Base-by-base conservation (phyloP, 805 yeast genomes). In the Kodamaea kaohsiungensis region DNA sequence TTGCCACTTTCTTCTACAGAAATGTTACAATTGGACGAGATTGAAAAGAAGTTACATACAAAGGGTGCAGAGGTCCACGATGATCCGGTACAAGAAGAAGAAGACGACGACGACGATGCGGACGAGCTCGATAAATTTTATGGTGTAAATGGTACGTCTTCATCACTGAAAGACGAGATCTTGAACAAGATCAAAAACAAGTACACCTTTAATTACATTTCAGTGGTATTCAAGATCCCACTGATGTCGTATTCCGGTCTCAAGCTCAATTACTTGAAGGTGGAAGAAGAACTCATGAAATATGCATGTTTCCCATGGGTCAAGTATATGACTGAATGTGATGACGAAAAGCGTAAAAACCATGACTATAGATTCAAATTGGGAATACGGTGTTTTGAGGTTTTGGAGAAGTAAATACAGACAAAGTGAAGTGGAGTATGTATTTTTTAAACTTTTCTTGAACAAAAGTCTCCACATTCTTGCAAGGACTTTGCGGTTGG, bases 241-340 rank as follows among this genome's bases (percentile, higher is more conserved):
- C 79, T 84, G 68, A 68, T 80, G 53, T 77, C 90, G 0, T 81
- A 85, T 56, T 83, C 89, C 43, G 91, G 91, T 0, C 68, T 88
- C 38, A 84, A 83, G 59, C 78, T 88, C 18, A 87, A 82, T 38
- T 88, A 84, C 60, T 66, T 88, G 49, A 83, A 85, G 57, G 86
- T 88, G 13, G 81, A 80, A 19, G 96, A 88, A 61, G 81, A 79
- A 5, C 78, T 76, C 50, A 66, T 87, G 63, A 74, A 80, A 51
- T 85, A 85, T 59, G 83, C 88, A 5, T 81, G 89, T 43, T 88
- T 88, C 63, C 92, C 95, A 0, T 88, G 96, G 96, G 87, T 88
- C 1, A 75, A 87, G 52, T 87, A 88, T 62, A 69, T 78, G 17
- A 59, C 61, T 7, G 59, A 54, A 40, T 48, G 58, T 30, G 13